These are phyloP conservation scores for Jamesozyma piceae DNA, from an alignment of 805 yeast species.

Conservation along the genomic window DNA sequence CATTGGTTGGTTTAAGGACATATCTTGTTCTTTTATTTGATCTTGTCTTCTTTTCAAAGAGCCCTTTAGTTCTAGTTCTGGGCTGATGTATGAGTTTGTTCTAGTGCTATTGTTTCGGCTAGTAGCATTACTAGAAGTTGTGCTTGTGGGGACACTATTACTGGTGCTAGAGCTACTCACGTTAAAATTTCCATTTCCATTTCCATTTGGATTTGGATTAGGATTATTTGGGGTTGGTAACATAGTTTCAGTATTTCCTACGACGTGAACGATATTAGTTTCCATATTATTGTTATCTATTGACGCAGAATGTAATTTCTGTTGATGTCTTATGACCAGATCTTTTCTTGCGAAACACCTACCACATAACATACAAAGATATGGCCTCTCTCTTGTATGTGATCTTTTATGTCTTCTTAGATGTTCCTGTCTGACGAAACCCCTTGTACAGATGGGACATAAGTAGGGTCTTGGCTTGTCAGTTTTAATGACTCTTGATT, in stretches of 20 bases:
- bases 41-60: too few relatives aligned
- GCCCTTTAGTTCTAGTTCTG: too few relatives aligned
- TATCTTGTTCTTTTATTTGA: background rate
- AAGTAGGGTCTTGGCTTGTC: slow-evolving; percentile 92
- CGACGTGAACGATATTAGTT: slow-evolving; percentile 31
- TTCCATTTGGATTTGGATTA: background rate
- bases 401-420: slow-evolving; percentile 87
- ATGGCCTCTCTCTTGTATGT: slow-evolving; percentile 94
- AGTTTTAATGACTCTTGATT: slow-evolving; percentile 73
- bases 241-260: slow-evolving; percentile 33
- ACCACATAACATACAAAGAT: slow-evolving; percentile 92
- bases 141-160: too few relatives aligned
- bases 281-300: slow-evolving; percentile 18
- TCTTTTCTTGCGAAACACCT: slow-evolving; percentile 90
- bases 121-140: too few relatives aligned
- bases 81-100: too few relatives aligned
- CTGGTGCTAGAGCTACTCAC: background rate
- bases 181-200: background rate
- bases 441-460: slow-evolving; percentile 84
- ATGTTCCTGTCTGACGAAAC: slow-evolving; percentile 92
- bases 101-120: too few relatives aligned
- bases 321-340: slow-evolving; percentile 85
- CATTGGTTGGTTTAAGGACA: background rate
- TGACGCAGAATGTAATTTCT: slow-evolving; percentile 62
- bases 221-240: slow-evolving; percentile 25